phyloP scores from a whole-genome alignment of 139 green algal genomes.

The Micractinium conductrix region DNA sequence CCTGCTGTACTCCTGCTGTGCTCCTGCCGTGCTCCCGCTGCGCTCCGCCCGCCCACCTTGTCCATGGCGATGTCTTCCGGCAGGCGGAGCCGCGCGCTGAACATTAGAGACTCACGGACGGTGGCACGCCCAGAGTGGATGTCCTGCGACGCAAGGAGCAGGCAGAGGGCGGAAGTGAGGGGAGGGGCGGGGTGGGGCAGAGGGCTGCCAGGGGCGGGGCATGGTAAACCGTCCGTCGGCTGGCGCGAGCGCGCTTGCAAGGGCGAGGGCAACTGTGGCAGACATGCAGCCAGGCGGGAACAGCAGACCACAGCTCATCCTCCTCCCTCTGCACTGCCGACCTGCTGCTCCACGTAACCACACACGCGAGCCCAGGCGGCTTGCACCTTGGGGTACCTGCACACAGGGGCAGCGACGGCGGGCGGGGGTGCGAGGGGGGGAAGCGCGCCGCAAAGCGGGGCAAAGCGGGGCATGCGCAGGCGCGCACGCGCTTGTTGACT shows the following conservation, averaged over 20 bases:
- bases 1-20: not conserved
- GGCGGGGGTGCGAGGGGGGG: not conserved
- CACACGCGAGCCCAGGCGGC: slow-evolving; percentile 68
- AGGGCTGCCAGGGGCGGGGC: too few species aligned
- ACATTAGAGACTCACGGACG: slow-evolving; percentile 69
- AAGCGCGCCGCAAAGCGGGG: too few species aligned
- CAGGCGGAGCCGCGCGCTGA: slow-evolving; percentile 72
- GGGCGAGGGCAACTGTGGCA: too few species aligned
- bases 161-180: not conserved
- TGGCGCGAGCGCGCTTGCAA: too few species aligned
- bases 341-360: slow-evolving; percentile 60
- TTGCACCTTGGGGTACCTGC: slow-evolving; percentile 70
- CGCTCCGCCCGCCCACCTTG: not conserved
- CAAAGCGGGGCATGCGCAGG: too few species aligned
- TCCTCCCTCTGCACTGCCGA: not conserved
- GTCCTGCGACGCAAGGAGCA: slow-evolving; percentile 2
- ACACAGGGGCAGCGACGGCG: not conserved
- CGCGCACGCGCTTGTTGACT: too few species aligned
- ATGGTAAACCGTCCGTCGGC: too few species aligned
- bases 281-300: too few species aligned
- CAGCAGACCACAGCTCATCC: too few species aligned
- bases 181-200: not conserved
- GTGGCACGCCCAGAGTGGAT: slow-evolving; percentile 53
- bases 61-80: slow-evolving; percentile 1
- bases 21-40: too few species aligned